phyloP scores from a whole-genome alignment of 352 stramenopile species.

The Globisporangium sylvaticum region DNA sequence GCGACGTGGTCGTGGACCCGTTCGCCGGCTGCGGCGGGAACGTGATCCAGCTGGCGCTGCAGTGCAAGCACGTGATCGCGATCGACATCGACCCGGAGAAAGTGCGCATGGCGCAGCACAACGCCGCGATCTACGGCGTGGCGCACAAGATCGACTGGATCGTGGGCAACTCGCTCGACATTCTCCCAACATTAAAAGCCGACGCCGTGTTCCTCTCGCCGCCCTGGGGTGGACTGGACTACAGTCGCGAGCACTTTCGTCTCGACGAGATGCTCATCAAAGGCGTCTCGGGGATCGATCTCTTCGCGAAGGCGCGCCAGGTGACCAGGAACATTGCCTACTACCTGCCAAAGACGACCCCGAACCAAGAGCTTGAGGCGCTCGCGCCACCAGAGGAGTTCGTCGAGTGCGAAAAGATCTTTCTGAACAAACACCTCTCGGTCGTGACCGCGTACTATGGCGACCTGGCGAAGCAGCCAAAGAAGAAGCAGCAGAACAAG shows the following conservation, averaged over 20 bases:
- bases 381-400: conserved; percentile 37
- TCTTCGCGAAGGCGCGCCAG: conserved; percentile 59
- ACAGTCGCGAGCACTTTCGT: conserved; percentile 57
- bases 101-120: conserved; percentile 88
- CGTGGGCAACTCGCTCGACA: conserved; percentile 77
- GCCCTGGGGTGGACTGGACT: conserved; percentile 84
- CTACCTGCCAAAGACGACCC: conserved; percentile 75
- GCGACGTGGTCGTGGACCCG: conserved; percentile 87
- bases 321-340: conserved; percentile 79
- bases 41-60: conserved; percentile 89
- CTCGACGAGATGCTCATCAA: conserved; percentile 69
- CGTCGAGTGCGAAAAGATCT: conserved; percentile 76
- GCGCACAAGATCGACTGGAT: conserved; percentile 91
- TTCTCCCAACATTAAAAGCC: conserved; percentile 70
- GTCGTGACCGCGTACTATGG: conserved; percentile 85
- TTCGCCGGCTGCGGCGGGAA: conserved; percentile 93
- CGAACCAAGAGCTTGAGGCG: conserved; percentile 40
- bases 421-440: conserved; percentile 77
- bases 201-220: conserved; percentile 91
- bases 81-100: conserved; percentile 90
- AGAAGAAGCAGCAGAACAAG: too few relatives aligned
- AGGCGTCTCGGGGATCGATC: conserved; percentile 42
- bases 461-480: conserved; percentile 24
- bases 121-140: conserved; percentile 89
- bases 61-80: conserved; percentile 88